A percentile compares a stretch with the other conserved stretches of the same genome.
These are phyloP conservation scores for Zelopaecilomyces penicillatus DNA, from an alignment of 2,329 filamentous ascomycete genomes.

Conservation along the genomic window DNA sequence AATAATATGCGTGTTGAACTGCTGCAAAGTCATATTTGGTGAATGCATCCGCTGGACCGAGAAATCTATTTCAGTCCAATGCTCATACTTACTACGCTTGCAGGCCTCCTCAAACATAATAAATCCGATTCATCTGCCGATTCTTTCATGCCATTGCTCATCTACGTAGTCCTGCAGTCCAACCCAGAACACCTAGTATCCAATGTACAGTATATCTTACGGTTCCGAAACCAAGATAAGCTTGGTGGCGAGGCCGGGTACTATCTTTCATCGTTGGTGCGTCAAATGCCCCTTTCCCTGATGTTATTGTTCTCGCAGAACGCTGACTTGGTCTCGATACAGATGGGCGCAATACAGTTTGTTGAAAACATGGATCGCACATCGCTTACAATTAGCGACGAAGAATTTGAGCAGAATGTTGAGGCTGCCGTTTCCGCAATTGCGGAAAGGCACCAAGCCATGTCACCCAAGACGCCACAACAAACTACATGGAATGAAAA, in stretches of 20 bases:
- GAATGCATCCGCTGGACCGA: constrained; percentile 18
- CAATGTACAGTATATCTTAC: constrained; percentile 95
- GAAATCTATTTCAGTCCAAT: constrained; percentile 10
- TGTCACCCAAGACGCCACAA: constrained; percentile 36
- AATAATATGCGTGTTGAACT: constrained; percentile 96
- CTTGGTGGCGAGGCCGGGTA: constrained; percentile 96
- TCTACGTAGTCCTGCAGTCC: constrained; percentile 89
- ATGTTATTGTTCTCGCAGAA: not conserved
- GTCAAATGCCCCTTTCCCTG: constrained; percentile 14
- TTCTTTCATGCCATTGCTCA: constrained; percentile 88
- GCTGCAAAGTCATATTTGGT: constrained; percentile 99
- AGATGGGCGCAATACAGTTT: constrained; percentile 92
- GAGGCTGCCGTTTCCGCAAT: constrained; percentile 93
- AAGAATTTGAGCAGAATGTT: constrained; percentile 94
- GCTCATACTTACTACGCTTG: constrained; percentile 6
- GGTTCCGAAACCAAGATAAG: constrained; percentile 96
- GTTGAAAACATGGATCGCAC: constrained; percentile 95
- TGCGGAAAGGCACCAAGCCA: constrained; percentile 70
- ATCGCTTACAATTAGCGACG: constrained; percentile 83
- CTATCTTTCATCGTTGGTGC: constrained; percentile 85
- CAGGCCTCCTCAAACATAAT: constrained; percentile 79
- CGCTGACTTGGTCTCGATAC: constrained; percentile 6
- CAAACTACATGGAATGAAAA: constrained; percentile 39
- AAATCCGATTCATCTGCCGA: constrained; percentile 94
- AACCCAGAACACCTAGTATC: constrained; percentile 94